Base-by-base conservation (phyloP, 352 stramenopile species). In the Phytopythium boreale region DNA sequence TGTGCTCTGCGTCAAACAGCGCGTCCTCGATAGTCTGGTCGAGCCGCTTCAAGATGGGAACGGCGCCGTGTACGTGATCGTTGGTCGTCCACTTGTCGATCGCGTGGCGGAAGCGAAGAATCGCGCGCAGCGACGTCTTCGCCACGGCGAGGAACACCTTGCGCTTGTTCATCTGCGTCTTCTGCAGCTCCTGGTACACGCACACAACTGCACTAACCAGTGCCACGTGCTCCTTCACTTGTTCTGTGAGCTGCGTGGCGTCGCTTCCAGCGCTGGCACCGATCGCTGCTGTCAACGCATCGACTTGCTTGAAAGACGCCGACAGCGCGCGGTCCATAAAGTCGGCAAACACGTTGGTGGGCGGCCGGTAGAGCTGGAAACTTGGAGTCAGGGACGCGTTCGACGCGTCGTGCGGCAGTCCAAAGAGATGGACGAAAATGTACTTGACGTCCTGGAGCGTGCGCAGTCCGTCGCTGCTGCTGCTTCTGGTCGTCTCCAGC, bases 121-220 rank as follows among this genome's bases (percentile, higher is more conserved):
- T 70, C 12, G 89, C 75, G 6, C 73, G 68, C 19, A 96, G 66
- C 15, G 75, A 93, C 0, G 82, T 90, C 75, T 96, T 96, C 49
- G 86, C 78, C 64, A 93, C 77, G 2, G 82, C 77, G 24, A 93
- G 53, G 60, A 95, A 96, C 26, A 93, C 88, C 51, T 96, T 96
- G 64, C 90, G 90, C 73, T 93, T 94, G 74, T 94, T 96, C n/a
- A 84, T 74, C 59, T 95, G 87, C n/a, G 86, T 84, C 46, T 75
- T 80, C 63, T 93, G 87, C 34, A 95, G 70, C 59, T 90, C 83
- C 37, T 93, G 84, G 61, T 88, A 91, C 31, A 93, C 83, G 37
- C 75, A 75, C 52, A 93, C 31, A 49, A 88, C 66, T 1, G 77
- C 80, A 26, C 76, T 61, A 20, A 82, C 59, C 47, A 95, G 51